Base-by-base conservation (phyloP, 495 filamentous ascomycete species). In the Recurvomyces mirabilis region DNA sequence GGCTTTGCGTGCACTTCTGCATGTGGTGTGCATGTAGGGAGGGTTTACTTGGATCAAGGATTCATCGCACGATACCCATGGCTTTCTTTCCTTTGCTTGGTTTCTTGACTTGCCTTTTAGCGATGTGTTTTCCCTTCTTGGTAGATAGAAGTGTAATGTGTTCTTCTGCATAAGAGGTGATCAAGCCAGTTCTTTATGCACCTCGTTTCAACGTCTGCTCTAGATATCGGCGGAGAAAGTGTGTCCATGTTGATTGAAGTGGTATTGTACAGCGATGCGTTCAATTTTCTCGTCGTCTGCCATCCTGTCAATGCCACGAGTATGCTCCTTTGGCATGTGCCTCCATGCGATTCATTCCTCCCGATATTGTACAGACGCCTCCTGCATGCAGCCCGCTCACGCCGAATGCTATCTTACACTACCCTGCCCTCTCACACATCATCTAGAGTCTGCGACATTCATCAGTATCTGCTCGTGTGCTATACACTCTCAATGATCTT, bases 351-450 rank as follows among this genome's bases (percentile, higher is more conserved):
- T 37, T 20, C 22, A 15, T 37, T 37, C 19, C 34, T 20, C 34
- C 10, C n/a, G n/a, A n/a, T n/a, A n/a, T n/a, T n/a, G n/a, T n/a
- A n/a, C n/a, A n/a, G n/a, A n/a, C n/a, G n/a, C n/a, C n/a, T n/a
- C n/a, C n/a, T n/a, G n/a, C n/a, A n/a, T n/a, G n/a, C n/a, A n/a
- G n/a, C n/a, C n/a, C n/a, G n/a, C n/a, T n/a, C n/a, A n/a, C 17
- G 15, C 22, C 34, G 4, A 7, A 20, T 21, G 34, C 34, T 40
- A 40, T 40, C 37, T 3, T 40, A 40, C 37, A 40, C 20, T 14
- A 13, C 15, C 18, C 21, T 11, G 5, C 4, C 34, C 17, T 37
- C n/a, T n/a, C n/a, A n/a, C n/a, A 3, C 5, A 3, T 18, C 17
- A 15, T 37, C 34, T n/a, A 37, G 13, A 37, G 34, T 37, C 34